phyloP scores from a whole-genome alignment of 768 basidiomycete species.

The Coprinellus aureogranulatus region DNA sequence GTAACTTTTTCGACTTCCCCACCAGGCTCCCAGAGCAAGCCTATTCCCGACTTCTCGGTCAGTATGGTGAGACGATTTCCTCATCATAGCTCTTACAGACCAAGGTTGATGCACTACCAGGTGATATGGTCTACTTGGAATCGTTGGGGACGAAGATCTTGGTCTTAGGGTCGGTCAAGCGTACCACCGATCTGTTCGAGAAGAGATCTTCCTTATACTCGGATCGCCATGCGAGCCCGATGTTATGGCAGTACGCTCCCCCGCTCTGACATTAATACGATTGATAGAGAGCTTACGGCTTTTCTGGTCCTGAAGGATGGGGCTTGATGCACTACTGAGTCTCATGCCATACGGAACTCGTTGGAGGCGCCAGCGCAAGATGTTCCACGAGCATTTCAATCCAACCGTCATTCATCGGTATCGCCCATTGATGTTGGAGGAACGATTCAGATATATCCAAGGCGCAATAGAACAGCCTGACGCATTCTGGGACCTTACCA shows the following conservation, averaged over 20 bases:
- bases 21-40: constrained; percentile 3
- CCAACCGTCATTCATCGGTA: constrained; percentile 3
- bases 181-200: constrained; percentile 14
- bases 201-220: constrained; percentile 14
- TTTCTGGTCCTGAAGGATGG: constrained; percentile 19
- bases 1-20: constrained; percentile 16
- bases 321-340: constrained; percentile 21
- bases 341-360: constrained; percentile 16
- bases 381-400: constrained; percentile 11
- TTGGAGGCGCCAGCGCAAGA: constrained; percentile 10
- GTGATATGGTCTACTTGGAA: constrained; percentile 14
- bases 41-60: constrained; percentile 10
- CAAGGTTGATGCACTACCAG: neutral
- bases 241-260: constrained; percentile 16
- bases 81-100: too few relatives aligned
- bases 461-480: neutral
- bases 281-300: neutral
- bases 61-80: constrained; percentile 14
- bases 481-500: neutral
- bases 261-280: neutral
- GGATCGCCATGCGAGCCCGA: constrained; percentile 19
- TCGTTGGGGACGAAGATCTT: constrained; percentile 13
- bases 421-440: constrained; percentile 1
- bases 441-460: neutral
- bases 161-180: constrained; percentile 7